Evolutionary conservation across 1,139 yeast genomes (phyloP).

Genomic region (Barnettozyma hawaiiensis): DNA sequence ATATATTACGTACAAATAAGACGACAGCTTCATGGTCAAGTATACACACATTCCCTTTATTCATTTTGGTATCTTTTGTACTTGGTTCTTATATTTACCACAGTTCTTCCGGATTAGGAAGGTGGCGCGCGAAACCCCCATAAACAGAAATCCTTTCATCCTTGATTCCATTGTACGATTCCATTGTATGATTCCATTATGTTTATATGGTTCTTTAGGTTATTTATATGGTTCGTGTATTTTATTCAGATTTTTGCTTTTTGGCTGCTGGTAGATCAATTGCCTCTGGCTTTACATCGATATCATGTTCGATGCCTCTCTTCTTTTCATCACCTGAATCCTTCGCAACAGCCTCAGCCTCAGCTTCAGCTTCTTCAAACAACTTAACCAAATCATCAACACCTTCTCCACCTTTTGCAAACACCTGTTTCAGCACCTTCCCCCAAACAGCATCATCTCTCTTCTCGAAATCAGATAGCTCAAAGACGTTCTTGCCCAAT

Average conservation of each 20-base stretch:
- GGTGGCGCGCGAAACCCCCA: neutral
- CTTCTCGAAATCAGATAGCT: conserved; percentile 55
- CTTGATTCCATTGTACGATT: too few species aligned
- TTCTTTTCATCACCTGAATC: conserved; percentile 1
- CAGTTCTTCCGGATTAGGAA: neutral
- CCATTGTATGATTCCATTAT: too few species aligned
- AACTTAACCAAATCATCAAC: conserved; percentile 29
- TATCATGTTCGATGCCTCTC: neutral
- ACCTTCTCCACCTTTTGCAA: conserved; percentile 33
- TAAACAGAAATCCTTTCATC: too few species aligned
- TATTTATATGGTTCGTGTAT: neutral
- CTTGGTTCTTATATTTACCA: too few species aligned
- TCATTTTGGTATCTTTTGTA: too few species aligned
- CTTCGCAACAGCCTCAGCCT: neutral
- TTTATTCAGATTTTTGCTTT: conserved; percentile 3
- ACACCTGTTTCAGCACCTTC: conserved; percentile 49
- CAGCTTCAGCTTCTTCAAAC: conserved; percentile 20
- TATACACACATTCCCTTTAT: too few species aligned
- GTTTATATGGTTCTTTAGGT: neutral
- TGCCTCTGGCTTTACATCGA: neutral
- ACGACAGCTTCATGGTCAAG: too few species aligned
- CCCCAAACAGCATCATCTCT: conserved; percentile 64
- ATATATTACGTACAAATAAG: too few species aligned
- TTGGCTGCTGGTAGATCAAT: conserved; percentile 1
- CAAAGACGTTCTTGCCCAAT: conserved; percentile 64